These are phyloP conservation scores for Populus hybrid DNA, from an alignment of 441 rosid genomes.

Conservation along the genomic window DNA sequence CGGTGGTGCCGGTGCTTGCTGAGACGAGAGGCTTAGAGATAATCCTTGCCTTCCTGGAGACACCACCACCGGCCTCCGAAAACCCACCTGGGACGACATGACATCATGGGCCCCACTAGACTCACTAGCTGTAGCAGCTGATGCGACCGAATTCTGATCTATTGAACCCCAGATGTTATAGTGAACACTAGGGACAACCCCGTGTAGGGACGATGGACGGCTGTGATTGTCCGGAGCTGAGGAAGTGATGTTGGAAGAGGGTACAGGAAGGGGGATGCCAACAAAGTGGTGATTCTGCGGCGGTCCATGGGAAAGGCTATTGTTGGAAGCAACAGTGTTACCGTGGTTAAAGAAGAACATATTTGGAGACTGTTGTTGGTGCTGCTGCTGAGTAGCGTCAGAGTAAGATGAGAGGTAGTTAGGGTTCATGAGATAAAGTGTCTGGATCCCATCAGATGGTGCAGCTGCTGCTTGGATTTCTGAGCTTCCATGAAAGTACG, in stretches of 20 bases:
- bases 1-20: slow-evolving; percentile 12
- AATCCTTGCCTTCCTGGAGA: slow-evolving; percentile 39
- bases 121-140: not conserved
- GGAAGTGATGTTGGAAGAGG: slow-evolving; percentile 8
- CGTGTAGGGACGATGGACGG: slow-evolving; percentile 29
- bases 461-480: slow-evolving; percentile 42
- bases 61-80: slow-evolving; percentile 19
- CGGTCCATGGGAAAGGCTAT: slow-evolving; percentile 34
- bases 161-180: slow-evolving; percentile 36
- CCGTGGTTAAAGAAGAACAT: slow-evolving; percentile 36
- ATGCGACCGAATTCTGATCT: slow-evolving; percentile 26
- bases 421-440: slow-evolving; percentile 52
- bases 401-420: slow-evolving; percentile 45
- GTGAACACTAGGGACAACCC: slow-evolving; percentile 20
- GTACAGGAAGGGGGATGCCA: slow-evolving; percentile 36
- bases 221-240: slow-evolving; percentile 19
- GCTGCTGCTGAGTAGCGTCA: slow-evolving; percentile 22
- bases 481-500: slow-evolving; percentile 48
- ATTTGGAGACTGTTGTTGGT: slow-evolving; percentile 25
- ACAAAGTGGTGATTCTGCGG: slow-evolving; percentile 27
- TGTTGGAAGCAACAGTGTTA: not conserved
- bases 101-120: slow-evolving; percentile 17
- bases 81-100: slow-evolving; percentile 11
- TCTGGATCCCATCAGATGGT: slow-evolving; percentile 40
- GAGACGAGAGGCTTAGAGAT: slow-evolving; percentile 44